A percentile compares a stretch with the other conserved stretches of the same genome.
phyloP scores from a whole-genome alignment of 208 protist species.

The Trypanosomatidae sp. region DNA sequence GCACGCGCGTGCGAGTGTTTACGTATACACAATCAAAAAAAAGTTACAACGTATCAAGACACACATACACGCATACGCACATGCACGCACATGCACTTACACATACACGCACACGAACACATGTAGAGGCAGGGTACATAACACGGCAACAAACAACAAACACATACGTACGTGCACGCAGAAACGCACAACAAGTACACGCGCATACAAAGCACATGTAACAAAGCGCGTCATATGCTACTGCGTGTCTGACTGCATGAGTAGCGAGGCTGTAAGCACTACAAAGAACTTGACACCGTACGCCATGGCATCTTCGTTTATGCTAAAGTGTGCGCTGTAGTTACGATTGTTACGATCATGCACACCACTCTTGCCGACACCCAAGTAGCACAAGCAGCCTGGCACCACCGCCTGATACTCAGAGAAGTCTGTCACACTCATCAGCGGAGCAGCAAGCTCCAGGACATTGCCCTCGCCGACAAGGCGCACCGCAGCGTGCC shows the following conservation, averaged over 20 bases:
- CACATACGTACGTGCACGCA: too few relatives aligned
- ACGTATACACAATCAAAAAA: too few relatives aligned
- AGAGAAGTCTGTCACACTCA: constrained; percentile 57
- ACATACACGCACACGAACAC: too few relatives aligned
- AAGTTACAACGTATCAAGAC: too few relatives aligned
- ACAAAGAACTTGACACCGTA: constrained; percentile 55
- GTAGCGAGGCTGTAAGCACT: constrained; percentile 34
- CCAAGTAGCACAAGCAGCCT: constrained; percentile 63
- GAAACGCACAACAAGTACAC: too few relatives aligned
- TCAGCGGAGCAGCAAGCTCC: constrained; percentile 23
- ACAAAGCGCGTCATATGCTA: neutral
- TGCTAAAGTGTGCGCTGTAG: constrained; percentile 49
- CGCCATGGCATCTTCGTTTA: constrained; percentile 57
- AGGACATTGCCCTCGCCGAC: constrained; percentile 29
- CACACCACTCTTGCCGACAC: constrained; percentile 15
- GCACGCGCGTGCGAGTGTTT: too few relatives aligned
- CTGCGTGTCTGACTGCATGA: constrained; percentile 14
- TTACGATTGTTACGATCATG: constrained; percentile 36
- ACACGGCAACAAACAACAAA: too few relatives aligned
- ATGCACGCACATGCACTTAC: too few relatives aligned
- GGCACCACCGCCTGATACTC: constrained; percentile 61
- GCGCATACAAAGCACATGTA: neutral
- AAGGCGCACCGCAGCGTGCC: constrained; percentile 21
- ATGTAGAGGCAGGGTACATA: too few relatives aligned
- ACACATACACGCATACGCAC: too few relatives aligned